Conservation (phyloP, 1,284 basidiomycete species). For the Boletus semigastroideus region DNA sequence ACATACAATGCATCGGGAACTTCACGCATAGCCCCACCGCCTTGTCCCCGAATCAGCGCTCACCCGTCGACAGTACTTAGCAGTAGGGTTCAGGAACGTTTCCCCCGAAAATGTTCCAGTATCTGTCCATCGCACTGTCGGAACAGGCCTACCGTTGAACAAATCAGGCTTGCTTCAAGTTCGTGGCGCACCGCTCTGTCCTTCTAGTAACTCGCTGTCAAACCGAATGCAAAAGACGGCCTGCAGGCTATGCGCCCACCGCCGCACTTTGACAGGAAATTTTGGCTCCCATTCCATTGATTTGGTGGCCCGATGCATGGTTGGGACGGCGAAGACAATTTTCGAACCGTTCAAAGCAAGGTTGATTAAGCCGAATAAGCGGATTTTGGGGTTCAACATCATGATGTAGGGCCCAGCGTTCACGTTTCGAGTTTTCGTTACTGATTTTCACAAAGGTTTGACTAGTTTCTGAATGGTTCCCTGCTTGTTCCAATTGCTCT, state of each 20-base stretch:
- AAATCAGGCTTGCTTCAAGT: neutral
- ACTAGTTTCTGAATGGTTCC: slow-evolving; percentile 45
- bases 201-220: neutral
- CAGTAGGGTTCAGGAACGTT: neutral
- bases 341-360: slow-evolving; percentile 58
- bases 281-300: no score
- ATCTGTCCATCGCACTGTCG: no score
- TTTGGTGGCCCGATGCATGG: slow-evolving; percentile 61
- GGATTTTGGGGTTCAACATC: slow-evolving; percentile 9
- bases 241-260: neutral
- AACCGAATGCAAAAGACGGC: neutral
- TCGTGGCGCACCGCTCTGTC: neutral
- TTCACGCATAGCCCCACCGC: no score
- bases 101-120: neutral
- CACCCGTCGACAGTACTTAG: no score
- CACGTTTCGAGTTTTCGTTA: slow-evolving; percentile 77
- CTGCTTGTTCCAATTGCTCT: slow-evolving; percentile 44
- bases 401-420: slow-evolving; percentile 80
- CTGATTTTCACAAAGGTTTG: slow-evolving; percentile 62
- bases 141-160: neutral
- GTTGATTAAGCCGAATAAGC: neutral
- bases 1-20: no score
- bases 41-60: no score
- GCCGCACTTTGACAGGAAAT: neutral
- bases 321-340: slow-evolving; percentile 82